Evolutionary conservation across 108 stramenopile genomes (phyloP).

Genomic region (Cyclotella baltica): DNA sequence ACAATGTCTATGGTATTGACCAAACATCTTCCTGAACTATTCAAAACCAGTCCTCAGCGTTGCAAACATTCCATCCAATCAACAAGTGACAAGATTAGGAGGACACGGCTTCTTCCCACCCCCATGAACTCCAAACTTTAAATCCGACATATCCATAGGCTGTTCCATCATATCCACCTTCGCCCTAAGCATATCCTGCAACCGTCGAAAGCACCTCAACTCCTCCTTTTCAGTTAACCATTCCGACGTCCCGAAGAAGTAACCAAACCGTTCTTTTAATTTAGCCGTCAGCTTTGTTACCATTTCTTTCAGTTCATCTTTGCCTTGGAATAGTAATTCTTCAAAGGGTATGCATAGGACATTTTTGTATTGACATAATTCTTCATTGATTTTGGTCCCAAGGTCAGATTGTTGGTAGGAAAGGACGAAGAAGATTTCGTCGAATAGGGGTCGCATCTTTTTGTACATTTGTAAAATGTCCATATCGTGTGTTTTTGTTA

Average conservation of each 20-base stretch:
- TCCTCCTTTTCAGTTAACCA: constrained; percentile 19
- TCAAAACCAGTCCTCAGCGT: background rate
- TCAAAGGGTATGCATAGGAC: constrained; percentile 49
- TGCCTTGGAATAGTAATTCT: constrained; percentile 35
- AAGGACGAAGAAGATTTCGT: constrained; percentile 50
- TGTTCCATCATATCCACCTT: constrained; percentile 17
- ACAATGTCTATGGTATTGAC: too few relatives aligned
- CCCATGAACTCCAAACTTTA: constrained; percentile 46
- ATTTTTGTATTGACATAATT: constrained; percentile 46
- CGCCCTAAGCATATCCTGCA: constrained; percentile 39
- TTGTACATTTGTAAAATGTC: constrained; percentile 42
- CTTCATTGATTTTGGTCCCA: background rate
- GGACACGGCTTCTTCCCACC: constrained; percentile 2
- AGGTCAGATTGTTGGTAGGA: constrained; percentile 6
- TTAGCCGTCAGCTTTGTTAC: constrained; percentile 24
- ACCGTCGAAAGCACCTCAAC: constrained; percentile 20
- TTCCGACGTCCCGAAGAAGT: constrained; percentile 34
- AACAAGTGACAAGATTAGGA: background rate
- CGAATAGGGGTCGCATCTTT: constrained; percentile 33
- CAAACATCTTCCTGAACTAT: too few relatives aligned
- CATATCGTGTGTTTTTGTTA: constrained; percentile 42
- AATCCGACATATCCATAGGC: constrained; percentile 27
- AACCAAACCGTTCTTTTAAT: constrained; percentile 38
- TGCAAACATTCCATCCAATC: background rate
- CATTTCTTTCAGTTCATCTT: constrained; percentile 31